phyloP scores from a whole-genome alignment of 768 basidiomycete genomes.

The Aureoboletus auriporus region DNA sequence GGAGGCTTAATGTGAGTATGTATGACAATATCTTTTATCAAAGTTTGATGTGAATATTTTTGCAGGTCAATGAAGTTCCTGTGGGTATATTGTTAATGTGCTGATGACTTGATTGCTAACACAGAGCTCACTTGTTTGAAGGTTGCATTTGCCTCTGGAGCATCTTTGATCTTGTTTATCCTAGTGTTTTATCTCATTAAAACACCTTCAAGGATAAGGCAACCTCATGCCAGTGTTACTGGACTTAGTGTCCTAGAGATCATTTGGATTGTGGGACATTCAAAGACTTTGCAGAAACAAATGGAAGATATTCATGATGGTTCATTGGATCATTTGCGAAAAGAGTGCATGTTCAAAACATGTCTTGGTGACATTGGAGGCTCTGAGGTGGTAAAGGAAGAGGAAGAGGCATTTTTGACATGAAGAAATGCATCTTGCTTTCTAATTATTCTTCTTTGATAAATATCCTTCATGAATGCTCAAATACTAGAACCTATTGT shows the following conservation, averaged over 20 bases:
- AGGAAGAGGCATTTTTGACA: neutral
- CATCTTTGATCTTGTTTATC: slow-evolving; percentile 5
- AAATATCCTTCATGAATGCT: too few species aligned
- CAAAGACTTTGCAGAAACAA: neutral
- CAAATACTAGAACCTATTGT: too few species aligned
- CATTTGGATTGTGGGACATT: slow-evolving; percentile 8
- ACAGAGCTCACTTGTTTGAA: neutral
- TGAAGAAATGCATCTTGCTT: neutral
- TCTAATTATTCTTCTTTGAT: too few species aligned
- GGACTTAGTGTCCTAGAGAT: slow-evolving; percentile 11
- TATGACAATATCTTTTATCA: too few species aligned
- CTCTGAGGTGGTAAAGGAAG: neutral
- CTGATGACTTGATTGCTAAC: neutral
- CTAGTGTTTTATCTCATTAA: neutral
- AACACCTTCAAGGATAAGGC: neutral
- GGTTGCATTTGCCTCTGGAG: slow-evolving; percentile 1
- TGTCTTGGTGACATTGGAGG: neutral
- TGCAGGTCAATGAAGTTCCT: slow-evolving; percentile 14
- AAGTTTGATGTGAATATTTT: neutral
- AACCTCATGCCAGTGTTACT: neutral
- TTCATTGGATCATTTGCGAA: neutral
- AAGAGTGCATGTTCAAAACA: slow-evolving; percentile 9
- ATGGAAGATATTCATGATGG: slow-evolving; percentile 1
- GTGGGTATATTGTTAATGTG: neutral
- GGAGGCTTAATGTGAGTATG: slow-evolving; percentile 13